Base-by-base conservation (phyloP, 2,329 filamentous ascomycete species). In the Aureobasidium sp. region DNA sequence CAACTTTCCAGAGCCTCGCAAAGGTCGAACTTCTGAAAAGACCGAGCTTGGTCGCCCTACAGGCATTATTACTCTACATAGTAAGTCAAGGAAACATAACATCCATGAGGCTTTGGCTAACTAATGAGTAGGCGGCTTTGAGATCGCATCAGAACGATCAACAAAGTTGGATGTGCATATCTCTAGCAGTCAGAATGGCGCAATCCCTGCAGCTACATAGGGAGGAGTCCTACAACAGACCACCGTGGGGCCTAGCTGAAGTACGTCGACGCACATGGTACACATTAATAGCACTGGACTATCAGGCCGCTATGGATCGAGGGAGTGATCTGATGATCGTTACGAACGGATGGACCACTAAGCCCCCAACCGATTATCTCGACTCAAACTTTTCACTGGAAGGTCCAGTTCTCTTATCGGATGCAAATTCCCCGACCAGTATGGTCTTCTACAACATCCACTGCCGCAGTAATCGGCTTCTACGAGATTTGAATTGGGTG, bases 101-200 rank as follows among this genome's bases (percentile, higher is more conserved):
- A 25, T 7, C 8, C 3, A 16, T 10, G 5, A 48, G 37, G 3
- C 8, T 4, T 34, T 30, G 15, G 41, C 59, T 61, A 29, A 61
- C 32, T 8, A 3, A 54, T 7, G 5, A 7, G 5, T 15, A 61
- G 59, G 59, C 50, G 16, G 49, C 59, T 15, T 6, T 61, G 6
- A 41, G 50, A 21, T 54, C 59, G 49, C 59, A 61, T 42, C 48
- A 61, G 15, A 30, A 61, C 34, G 59, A 53, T 32, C 59, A 53
- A 29, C 48, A 53, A 32, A 55, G 48, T 21, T 61, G 59, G 59
- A 61, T 53, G 49, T 16, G 48, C 3, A 32, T 61, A 29, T 50
- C 48, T 1, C 13, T 61, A 4, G 49, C 49, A 7, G 49, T 48
- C 10, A 53, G 59, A 25, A 61, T 48, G 21, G 59, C 59, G 6